Conservation (phyloP, 371 early-diverging fungal genomes). For the Mortierella sp. region DNA sequence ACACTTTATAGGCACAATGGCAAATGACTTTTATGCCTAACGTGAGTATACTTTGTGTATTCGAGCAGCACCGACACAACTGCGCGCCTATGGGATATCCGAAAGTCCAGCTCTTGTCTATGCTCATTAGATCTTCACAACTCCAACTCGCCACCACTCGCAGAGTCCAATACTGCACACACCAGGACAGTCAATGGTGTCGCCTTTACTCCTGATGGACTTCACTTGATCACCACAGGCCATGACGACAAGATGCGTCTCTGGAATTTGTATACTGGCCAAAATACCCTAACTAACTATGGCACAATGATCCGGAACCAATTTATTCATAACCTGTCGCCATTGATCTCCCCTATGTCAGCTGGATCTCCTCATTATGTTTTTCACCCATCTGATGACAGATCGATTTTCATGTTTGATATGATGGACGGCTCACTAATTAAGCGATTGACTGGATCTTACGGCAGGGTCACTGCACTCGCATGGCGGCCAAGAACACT, state of each 20-base stretch:
- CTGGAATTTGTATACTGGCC: constrained; percentile 84
- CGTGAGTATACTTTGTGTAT: neutral
- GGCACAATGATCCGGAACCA: constrained; percentile 69
- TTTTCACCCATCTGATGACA: constrained; percentile 73
- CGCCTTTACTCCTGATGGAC: constrained; percentile 73
- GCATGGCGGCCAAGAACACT: constrained; percentile 64
- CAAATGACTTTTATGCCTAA: neutral
- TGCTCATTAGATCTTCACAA: constrained; percentile 74
- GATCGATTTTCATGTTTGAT: constrained; percentile 72
- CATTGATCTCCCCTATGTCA: constrained; percentile 63
- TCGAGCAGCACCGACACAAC: constrained; percentile 69
- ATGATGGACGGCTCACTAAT: constrained; percentile 68
- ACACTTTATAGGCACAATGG: neutral
- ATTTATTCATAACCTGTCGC: constrained; percentile 59
- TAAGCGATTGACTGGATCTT: constrained; percentile 71
- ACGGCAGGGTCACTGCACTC: constrained; percentile 73
- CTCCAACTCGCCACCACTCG: constrained; percentile 62
- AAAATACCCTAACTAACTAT: constrained; percentile 76
- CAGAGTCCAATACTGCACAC: constrained; percentile 73
- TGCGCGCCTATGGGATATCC: constrained; percentile 86
- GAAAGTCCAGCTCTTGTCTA: constrained; percentile 74
- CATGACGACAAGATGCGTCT: constrained; percentile 82
- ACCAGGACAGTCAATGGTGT: constrained; percentile 82
- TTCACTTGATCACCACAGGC: constrained; percentile 73
- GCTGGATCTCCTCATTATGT: constrained; percentile 42